Base-by-base conservation (phyloP, 2,329 filamentous ascomycete species). In the Chaetomiaceae sp. region DNA sequence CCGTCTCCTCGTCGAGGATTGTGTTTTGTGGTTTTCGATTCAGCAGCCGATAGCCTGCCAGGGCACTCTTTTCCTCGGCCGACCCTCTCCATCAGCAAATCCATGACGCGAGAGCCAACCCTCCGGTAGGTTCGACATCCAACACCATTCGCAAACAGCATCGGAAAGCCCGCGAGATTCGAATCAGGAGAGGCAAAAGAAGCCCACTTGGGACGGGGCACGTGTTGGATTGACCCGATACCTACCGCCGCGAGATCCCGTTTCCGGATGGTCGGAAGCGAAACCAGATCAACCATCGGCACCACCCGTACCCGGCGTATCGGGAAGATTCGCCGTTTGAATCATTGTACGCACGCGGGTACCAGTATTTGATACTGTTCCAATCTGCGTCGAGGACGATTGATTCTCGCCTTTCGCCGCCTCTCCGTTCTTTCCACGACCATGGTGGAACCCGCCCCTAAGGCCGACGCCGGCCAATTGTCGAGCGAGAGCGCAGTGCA, bases 261-360 rank as follows among this genome's bases (percentile, higher is more conserved):
- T 49, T 57, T 55, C 48, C 48, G 55, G 53, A 49, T 34, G 34
- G 14, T 48, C 47, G 44, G 51, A 53, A 48, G 19, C 42, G 33
- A 47, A 35, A 6, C 22, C 22, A 24, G 22, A 24, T 24, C 9
- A 9, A 5, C 22, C n/a, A n/a, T n/a, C n/a, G n/a, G n/a, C 20
- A 45, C 35, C 44, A 42, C 37, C 44, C 22, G 38, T 32, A 38
- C 41, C 32, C 36, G 44, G 36, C 37, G 37, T 24, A 11, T 17
- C 38, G 44, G 36, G 38, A 19, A 34, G 14, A 36, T 27, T 29
- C 27, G 41, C 37, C 5, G 10, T 29, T 20, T 9, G 9, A 9
- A 5, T 24, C 22, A 24, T 24, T 36, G 30, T 10, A 9, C 22
- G 8, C 37, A 40, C 37, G 14, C 20, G 22, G 22, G 3, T 29